Percentiles rank a stretch among this genome's conserved stretches.
These are phyloP conservation scores for Arabidopsis suecica DNA, from an alignment of 345 rosid species.

Conservation along the genomic window DNA sequence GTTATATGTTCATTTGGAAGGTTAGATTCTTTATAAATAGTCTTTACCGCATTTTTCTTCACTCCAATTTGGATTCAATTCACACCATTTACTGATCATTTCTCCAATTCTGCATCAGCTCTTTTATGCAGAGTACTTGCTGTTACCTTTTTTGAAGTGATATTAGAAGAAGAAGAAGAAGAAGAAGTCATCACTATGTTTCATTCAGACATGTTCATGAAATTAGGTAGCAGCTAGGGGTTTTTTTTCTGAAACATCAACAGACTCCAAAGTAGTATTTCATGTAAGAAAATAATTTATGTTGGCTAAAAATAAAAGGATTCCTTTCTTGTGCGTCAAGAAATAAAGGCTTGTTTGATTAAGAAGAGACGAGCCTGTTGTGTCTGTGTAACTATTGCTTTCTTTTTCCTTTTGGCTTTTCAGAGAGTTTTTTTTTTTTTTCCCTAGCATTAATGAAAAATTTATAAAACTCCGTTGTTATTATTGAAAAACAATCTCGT, in stretches of 20 bases:
- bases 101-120: slow-evolving; percentile 58
- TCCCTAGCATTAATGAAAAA: no score
- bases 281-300: no score
- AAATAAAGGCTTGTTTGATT: no score
- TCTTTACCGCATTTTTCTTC: neutral
- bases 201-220: slow-evolving; percentile 9
- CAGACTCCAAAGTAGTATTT: neutral
- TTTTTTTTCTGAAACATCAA: slow-evolving; percentile 13
- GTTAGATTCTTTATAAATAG: slow-evolving; percentile 45
- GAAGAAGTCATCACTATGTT: slow-evolving; percentile 17
- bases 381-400: no score
- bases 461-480: no score
- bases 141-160: slow-evolving; percentile 80
- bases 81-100: slow-evolving; percentile 19
- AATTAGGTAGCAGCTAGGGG: slow-evolving; percentile 16
- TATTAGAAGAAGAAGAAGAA: neutral
- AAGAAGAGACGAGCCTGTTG: no score
- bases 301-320: no score
- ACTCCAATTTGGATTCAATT: neutral
- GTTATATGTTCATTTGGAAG: slow-evolving; percentile 99
- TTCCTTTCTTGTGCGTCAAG: no score
- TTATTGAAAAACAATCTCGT: no score
- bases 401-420: no score
- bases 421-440: no score
- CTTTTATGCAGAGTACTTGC: slow-evolving; percentile 90